These are phyloP conservation scores for Azolla pinnata DNA, from an alignment of 75 land plant species.

Conservation along the genomic window DNA sequence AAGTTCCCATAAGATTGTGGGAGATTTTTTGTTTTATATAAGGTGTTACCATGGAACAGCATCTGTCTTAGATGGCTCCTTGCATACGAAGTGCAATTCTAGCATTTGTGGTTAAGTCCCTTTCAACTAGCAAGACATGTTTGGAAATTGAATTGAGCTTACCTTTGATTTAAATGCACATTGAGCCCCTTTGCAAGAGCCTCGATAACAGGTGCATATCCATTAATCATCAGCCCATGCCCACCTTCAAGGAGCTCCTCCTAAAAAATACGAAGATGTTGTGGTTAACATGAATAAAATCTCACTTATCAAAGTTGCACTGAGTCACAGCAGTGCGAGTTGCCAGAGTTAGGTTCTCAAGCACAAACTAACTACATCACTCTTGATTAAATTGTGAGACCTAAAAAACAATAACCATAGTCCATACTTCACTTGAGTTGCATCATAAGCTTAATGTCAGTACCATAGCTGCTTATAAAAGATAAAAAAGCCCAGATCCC, in stretches of 20 bases:
- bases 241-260: slow-evolving; percentile 44
- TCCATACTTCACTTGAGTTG: too few species aligned
- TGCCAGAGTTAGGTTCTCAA: too few species aligned
- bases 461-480: too few species aligned
- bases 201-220: slow-evolving; percentile 36
- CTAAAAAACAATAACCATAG: too few species aligned
- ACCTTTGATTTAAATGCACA: slow-evolving; percentile 19
- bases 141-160: background rate
- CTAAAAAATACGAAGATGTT: slow-evolving; percentile 11
- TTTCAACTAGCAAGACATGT: background rate
- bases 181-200: slow-evolving; percentile 44
- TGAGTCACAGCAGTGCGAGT: too few species aligned
- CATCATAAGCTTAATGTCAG: too few species aligned
- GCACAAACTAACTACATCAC: too few species aligned
- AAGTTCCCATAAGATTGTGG: background rate
- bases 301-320: too few species aligned
- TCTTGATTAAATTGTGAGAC: too few species aligned
- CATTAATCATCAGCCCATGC: slow-evolving; percentile 47
- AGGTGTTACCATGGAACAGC: background rate
- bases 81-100: background rate
- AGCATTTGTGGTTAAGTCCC: background rate
- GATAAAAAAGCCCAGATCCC: too few species aligned
- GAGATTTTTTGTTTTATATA: background rate
- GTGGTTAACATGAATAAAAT: slow-evolving; percentile 1
- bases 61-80: too few species aligned